Percentiles rank a stretch among this genome's conserved stretches.
Conservation (phyloP, 192 early-diverging fungal genomes). For the Entomortierella parvispora region DNA sequence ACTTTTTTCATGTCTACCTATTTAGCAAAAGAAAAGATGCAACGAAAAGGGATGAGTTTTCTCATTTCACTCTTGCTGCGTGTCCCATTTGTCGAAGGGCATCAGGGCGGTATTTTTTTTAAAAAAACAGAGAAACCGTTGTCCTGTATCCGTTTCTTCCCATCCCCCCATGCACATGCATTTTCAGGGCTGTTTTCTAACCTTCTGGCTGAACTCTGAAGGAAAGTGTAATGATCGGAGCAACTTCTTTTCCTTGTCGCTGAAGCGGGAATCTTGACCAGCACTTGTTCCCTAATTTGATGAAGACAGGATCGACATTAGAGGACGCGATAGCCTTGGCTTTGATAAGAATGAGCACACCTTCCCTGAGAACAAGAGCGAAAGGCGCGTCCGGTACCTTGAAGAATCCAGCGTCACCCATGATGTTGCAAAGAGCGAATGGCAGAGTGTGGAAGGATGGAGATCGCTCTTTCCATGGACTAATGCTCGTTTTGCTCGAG, state of each 20-base stretch:
- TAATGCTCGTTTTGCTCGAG: too few relatives aligned
- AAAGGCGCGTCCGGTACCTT: slow-evolving; percentile 24
- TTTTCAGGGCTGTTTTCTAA: slow-evolving; percentile 26
- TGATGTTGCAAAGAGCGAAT: slow-evolving; percentile 8
- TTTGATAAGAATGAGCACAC: too few relatives aligned
- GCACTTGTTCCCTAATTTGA: slow-evolving; percentile 71
- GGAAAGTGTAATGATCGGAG: slow-evolving; percentile 85
- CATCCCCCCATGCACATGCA: too few relatives aligned
- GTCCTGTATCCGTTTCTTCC: too few relatives aligned
- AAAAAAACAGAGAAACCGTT: too few relatives aligned
- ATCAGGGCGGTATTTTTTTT: too few relatives aligned
- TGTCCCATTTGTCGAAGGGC: too few relatives aligned
- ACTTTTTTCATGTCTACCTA: slow-evolving; percentile 92
- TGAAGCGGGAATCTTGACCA: slow-evolving; percentile 83
- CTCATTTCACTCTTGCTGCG: too few relatives aligned
- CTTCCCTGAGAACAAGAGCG: too few relatives aligned
- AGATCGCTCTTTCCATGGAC: too few relatives aligned
- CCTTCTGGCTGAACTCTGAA: slow-evolving; percentile 79
- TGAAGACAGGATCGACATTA: neutral
- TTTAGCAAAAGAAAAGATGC: neutral
- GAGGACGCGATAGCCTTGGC: too few relatives aligned
- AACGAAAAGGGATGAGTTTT: neutral
- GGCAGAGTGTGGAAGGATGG: too few relatives aligned
- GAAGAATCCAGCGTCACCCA: slow-evolving; percentile 60
- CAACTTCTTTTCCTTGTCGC: slow-evolving; percentile 86